Conservation (phyloP, 2,329 filamentous ascomycete genomes). For the Claviceps sp. region DNA sequence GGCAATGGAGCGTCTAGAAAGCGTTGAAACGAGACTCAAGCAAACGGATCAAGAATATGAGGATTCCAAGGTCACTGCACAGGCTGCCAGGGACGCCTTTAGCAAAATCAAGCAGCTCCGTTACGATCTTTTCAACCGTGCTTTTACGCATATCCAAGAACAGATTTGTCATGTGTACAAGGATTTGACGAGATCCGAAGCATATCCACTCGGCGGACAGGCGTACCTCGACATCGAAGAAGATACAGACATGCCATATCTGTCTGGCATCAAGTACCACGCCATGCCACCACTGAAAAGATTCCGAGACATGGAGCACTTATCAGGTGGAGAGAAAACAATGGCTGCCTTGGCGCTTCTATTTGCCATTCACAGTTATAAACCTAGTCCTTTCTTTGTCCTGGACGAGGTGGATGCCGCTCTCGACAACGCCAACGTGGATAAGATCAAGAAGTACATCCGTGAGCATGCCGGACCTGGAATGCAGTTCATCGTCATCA, state of each 20-base stretch:
- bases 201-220: conserved; percentile 86
- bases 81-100: conserved; percentile 69
- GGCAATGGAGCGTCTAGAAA: conserved; percentile 80
- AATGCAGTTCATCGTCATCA: conserved; percentile 99
- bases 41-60: conserved; percentile 84
- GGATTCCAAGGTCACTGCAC: conserved; percentile 61
- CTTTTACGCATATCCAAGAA: conserved; percentile 87
- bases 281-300: conserved; percentile 97
- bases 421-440: conserved; percentile 94
- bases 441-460: conserved; percentile 93
- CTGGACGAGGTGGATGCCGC: conserved; percentile 96
- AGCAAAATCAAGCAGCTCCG: conserved; percentile 69
- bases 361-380: conserved; percentile 93
- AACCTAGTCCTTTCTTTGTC: conserved; percentile 93
- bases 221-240: conserved; percentile 84
- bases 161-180: conserved; percentile 92
- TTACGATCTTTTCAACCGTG: conserved; percentile 86
- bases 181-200: conserved; percentile 77
- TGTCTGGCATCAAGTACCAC: conserved; percentile 94
- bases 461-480: conserved; percentile 85
- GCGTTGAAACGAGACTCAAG: conserved; percentile 69
- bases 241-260: conserved; percentile 90
- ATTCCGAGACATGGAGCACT: conserved; percentile 97
- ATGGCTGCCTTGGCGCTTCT: conserved; percentile 95
- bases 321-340: conserved; percentile 95